Evolutionary conservation across 169 alveolate genomes (phyloP), one percentile per base, ranked within the genome.

Genomic region (Plasmodium inui): DNA sequence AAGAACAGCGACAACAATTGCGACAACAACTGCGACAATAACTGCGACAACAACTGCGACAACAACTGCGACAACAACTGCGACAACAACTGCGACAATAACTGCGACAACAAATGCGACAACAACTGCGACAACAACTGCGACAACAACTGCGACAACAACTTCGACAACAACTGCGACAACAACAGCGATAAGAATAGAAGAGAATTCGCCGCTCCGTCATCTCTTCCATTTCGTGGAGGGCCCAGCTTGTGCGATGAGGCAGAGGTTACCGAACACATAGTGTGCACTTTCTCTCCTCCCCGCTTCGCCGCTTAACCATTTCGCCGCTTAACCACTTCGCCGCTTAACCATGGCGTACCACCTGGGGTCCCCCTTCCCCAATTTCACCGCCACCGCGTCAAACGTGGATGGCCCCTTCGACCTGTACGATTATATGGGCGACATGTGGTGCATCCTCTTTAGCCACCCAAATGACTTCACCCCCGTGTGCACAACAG

Each of bases 401-500:
- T 85, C 93, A 3, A 37, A 26, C 17, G 78, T 85, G 79, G 86
- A 85, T 26, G 93, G 93, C 2, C 61, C 41, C 34, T 85, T 85
- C 41, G 81, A 85, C 50, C 61, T 85, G 19, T 85, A 85, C 44
- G 61, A 72, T 5, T 85, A 74, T 5, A 39, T 85, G 22, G 93
- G 78, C 14, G 44, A 74, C 61, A 85, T 28, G 50, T 85, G 93
- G 93, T 67, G 80, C 30, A 93, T 93, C 55, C 70, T 93, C 7
- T 93, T 93, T 67, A 83, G 93, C 22, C 98, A 96, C 76, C 98
- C 98, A 53, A 70, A 89, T 28, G 98, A 97, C 92, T 97, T 95
- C 95, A 97, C 98, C 12, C 98, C 98, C 22, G 98, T 97, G 37
- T 97, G 98, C 90, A 97, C 98, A 9, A 96, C 98, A n/a, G 98